Evolutionary conservation across 305 asterid species (phyloP), one percentile per base, ranked within the genome.

Genomic region (Andrographis paniculata): DNA sequence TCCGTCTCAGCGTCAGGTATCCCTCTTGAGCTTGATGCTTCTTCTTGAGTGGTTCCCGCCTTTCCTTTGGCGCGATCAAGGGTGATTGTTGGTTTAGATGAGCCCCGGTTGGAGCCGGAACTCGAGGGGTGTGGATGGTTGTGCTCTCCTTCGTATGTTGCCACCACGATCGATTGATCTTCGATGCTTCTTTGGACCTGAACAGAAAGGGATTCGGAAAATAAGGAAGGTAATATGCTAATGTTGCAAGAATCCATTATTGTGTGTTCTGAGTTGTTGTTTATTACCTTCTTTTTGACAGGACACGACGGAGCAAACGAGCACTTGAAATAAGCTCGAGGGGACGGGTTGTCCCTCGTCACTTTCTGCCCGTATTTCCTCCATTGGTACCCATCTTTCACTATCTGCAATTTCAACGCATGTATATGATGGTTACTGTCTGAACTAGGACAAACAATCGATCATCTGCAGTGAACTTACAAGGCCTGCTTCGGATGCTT

Each of bases 351-450:
- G 49, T 83, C 95, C 53, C 93, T 83, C 0, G 98, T 86, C 47
- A 91, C 96, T 67, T 91, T 91, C 65, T 91, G 98, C 0, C 98
- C 98, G 60, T 91, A 91, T 62, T 91, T 91, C 79, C 98, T 86
- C 98, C 98, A 91, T 42, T 86, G 96, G 45, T 78, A 86, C 17
- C 95, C 96, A 75, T 91, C 94, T 51, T 78, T 80, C 17, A 89
- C 97, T 60, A 73, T 62, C 97, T 88, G 78, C 45, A 68, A 44
- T 13, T 43, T 30, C 6, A 10, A 21, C 35, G 22, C 35, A 45
- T 3, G 36, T 17, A 11, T 4, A 17, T 1, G 2, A 5, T n/a
- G n/a, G n/a, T n/a, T n/a, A n/a, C n/a, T n/a, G n/a, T n/a, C n/a
- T n/a, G n/a, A n/a, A n/a, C n/a, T n/a, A n/a, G n/a, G n/a, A n/a